phyloP scores from a whole-genome alignment of 2,329 filamentous ascomycete species.

The Rhynchosporium secalis region DNA sequence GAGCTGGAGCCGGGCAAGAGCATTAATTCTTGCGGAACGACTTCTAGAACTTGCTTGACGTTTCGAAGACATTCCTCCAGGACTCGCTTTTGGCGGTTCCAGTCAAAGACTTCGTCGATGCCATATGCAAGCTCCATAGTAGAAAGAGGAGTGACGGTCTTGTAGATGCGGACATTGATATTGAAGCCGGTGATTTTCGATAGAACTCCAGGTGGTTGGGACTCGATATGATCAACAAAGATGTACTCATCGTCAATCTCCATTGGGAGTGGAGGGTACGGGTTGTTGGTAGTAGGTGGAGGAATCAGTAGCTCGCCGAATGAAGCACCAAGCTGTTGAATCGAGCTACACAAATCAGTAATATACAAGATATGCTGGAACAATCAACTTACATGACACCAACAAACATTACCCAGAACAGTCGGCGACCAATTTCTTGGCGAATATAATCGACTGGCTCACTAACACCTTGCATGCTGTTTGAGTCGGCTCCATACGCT shows the following conservation, averaged over 20 bases:
- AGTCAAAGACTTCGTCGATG: constrained; percentile 71
- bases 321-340: constrained; percentile 73
- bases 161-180: constrained; percentile 73
- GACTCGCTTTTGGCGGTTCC: constrained; percentile 73
- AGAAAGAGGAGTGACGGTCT: constrained; percentile 75
- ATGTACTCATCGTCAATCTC: constrained; percentile 87
- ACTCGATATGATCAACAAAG: constrained; percentile 66
- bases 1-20: constrained; percentile 48
- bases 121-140: constrained; percentile 84
- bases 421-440: constrained; percentile 71
- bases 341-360: constrained; percentile 53
- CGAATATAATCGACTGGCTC: constrained; percentile 62
- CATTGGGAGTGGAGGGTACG: constrained; percentile 75
- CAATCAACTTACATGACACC: constrained; percentile 59
- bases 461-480: constrained; percentile 17
- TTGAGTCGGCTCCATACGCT: constrained; percentile 29
- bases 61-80: constrained; percentile 69
- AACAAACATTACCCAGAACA: constrained; percentile 83
- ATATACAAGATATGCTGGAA: constrained; percentile 9
- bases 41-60: constrained; percentile 67
- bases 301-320: constrained; percentile 73
- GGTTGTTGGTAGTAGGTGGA: constrained; percentile 72
- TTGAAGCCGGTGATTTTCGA: constrained; percentile 80
- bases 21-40: constrained; percentile 68
- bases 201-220: constrained; percentile 66